A percentile compares a stretch with the other conserved stretches of the same genome.
These are phyloP conservation scores for Fusarium stilboides DNA, from an alignment of 2,329 filamentous ascomycete species.

Conservation along the genomic window DNA sequence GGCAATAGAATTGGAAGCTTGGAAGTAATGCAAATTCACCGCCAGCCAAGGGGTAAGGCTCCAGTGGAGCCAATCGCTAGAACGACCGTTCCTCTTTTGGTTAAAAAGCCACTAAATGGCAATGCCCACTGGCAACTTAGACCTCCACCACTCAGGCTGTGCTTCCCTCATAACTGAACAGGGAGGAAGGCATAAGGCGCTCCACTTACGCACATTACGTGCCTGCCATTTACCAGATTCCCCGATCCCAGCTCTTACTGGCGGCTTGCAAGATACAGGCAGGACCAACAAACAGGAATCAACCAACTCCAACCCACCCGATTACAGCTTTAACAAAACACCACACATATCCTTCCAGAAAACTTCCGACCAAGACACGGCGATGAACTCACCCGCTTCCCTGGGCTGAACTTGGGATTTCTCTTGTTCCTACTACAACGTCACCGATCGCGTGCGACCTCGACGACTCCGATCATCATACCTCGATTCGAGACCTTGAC, in stretches of 20 bases:
- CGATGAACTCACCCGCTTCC: slow-evolving; percentile 30
- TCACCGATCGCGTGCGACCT: slow-evolving; percentile 32
- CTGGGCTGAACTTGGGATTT: slow-evolving; percentile 13
- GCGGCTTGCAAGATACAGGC: slow-evolving; percentile 11
- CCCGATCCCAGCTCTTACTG: slow-evolving; percentile 33
- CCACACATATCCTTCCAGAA: slow-evolving; percentile 4
- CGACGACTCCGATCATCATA: slow-evolving; percentile 16
- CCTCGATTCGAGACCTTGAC: slow-evolving; percentile 1
- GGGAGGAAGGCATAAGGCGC: slow-evolving; percentile 15
- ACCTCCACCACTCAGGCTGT: slow-evolving; percentile 7
- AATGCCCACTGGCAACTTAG: slow-evolving; percentile 4
- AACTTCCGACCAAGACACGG: slow-evolving; percentile 12
- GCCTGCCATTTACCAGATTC: slow-evolving; percentile 22
- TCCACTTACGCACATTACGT: slow-evolving; percentile 32
- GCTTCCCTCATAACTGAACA: not conserved
- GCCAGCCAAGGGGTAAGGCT: slow-evolving; percentile 16
- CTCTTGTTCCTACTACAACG: slow-evolving; percentile 7
- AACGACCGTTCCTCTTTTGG: slow-evolving; percentile 17
- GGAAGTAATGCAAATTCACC: slow-evolving; percentile 14
- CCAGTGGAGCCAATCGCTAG: slow-evolving; percentile 24
- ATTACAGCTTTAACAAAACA: slow-evolving; percentile 16
- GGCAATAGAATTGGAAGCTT: slow-evolving; percentile 12
- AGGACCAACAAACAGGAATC: slow-evolving; percentile 2
- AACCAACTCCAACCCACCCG: slow-evolving; percentile 8
- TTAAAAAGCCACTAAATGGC: slow-evolving; percentile 29